phyloP scores from a whole-genome alignment of 1,284 basidiomycete species.

The Peniophora sp. region DNA sequence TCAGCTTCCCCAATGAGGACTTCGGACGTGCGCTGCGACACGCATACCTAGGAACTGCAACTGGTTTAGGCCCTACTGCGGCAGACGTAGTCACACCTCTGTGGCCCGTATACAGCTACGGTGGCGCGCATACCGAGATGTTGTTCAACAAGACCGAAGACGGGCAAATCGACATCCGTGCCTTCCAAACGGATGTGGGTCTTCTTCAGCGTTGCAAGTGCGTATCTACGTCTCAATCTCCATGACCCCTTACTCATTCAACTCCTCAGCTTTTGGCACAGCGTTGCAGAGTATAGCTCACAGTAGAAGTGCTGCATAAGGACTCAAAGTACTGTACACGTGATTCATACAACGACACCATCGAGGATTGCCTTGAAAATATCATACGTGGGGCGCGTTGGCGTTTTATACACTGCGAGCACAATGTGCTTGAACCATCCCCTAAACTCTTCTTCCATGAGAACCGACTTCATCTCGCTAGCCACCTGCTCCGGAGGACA shows the following conservation, averaged over 20 bases:
- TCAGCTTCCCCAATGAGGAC: slow-evolving; percentile 26
- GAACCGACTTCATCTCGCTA: slow-evolving; percentile 31
- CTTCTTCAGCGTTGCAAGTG: slow-evolving; percentile 23
- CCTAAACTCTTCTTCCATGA: slow-evolving; percentile 35
- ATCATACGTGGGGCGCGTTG: slow-evolving; percentile 18
- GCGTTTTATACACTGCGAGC: slow-evolving; percentile 33
- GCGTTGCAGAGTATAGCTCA: neutral
- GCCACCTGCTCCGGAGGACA: slow-evolving; percentile 35
- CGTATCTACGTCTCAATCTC: slow-evolving; percentile 6
- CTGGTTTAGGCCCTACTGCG: slow-evolving; percentile 26
- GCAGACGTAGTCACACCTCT: slow-evolving; percentile 14
- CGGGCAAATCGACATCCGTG: slow-evolving; percentile 14
- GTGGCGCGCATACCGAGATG: slow-evolving; percentile 4
- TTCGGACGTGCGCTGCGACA: slow-evolving; percentile 32
- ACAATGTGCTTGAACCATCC: slow-evolving; percentile 32
- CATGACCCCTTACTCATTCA: neutral
- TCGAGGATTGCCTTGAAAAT: slow-evolving; percentile 25
- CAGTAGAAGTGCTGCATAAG: neutral
- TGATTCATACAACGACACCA: slow-evolving; percentile 17
- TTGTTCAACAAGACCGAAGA: slow-evolving; percentile 1
- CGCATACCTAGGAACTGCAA: slow-evolving; percentile 29
- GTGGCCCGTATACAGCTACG: slow-evolving; percentile 14
- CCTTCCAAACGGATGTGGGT: slow-evolving; percentile 15
- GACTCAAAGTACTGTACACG: too few relatives aligned
- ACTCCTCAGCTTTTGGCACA: neutral